Conservation (phyloP, 371 early-diverging fungal species). For the Actinomucor elegans region DNA sequence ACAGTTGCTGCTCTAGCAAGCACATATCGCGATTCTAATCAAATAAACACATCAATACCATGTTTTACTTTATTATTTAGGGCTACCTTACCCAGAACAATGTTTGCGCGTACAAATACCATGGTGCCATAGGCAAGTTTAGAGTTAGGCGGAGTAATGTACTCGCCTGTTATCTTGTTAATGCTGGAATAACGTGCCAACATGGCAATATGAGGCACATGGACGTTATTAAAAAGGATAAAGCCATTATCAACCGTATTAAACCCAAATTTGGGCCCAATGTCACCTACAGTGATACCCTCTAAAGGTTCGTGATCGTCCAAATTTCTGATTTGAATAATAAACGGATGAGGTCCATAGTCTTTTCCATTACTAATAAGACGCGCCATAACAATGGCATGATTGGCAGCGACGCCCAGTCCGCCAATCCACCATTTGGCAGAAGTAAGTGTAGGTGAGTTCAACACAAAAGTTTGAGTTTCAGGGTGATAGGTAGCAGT, state of each 20-base stretch:
- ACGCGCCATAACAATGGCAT: slow-evolving; percentile 79
- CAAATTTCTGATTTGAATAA: slow-evolving; percentile 74
- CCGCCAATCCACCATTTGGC: slow-evolving; percentile 95
- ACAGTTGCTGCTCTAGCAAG: slow-evolving; percentile 81
- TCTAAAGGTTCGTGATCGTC: slow-evolving; percentile 63
- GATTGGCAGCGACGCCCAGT: slow-evolving; percentile 76
- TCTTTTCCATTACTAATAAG: slow-evolving; percentile 69
- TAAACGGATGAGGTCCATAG: slow-evolving; percentile 74
- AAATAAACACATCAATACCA: too few species aligned
- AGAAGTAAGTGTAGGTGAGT: slow-evolving; percentile 74
- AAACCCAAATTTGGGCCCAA: slow-evolving; percentile 81
- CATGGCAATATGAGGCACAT: slow-evolving; percentile 73
- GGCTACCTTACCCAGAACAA: slow-evolving; percentile 42
- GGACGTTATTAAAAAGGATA: slow-evolving; percentile 69
- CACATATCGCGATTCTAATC: slow-evolving; percentile 50
- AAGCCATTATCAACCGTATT: slow-evolving; percentile 87
- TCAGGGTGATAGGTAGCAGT: slow-evolving; percentile 76
- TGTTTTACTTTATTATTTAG: too few species aligned
- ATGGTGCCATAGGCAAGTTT: slow-evolving; percentile 84
- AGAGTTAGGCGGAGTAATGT: slow-evolving; percentile 71
- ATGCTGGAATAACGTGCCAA: slow-evolving; percentile 73
- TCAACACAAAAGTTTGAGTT: slow-evolving; percentile 72
- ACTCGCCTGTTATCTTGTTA: slow-evolving; percentile 65
- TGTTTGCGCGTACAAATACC: slow-evolving; percentile 74
- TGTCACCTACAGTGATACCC: slow-evolving; percentile 77